phyloP scores from a whole-genome alignment of 768 basidiomycete species.

The Trametes meyenii region DNA sequence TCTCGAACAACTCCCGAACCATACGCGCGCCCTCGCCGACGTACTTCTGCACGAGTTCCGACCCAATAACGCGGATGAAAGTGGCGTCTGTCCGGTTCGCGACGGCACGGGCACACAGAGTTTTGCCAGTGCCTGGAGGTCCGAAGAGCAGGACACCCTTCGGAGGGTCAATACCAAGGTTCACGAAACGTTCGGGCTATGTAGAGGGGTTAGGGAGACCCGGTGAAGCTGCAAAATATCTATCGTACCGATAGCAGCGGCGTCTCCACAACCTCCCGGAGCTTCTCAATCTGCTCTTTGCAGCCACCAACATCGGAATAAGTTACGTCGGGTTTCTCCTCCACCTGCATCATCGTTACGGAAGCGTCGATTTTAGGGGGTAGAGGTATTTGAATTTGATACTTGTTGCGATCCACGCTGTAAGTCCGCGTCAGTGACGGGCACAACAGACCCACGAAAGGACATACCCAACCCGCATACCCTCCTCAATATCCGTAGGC shows the following conservation, averaged over 20 bases:
- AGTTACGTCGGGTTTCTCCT: constrained; percentile 97
- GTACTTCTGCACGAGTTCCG: constrained; percentile 99
- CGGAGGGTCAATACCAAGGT: constrained; percentile 97
- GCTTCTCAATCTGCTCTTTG: constrained; percentile 99
- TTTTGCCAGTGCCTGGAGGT: constrained; percentile 98
- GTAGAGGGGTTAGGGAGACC: neutral
- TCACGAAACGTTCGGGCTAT: constrained; percentile 98
- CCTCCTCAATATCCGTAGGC: constrained; percentile 98
- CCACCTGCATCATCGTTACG: constrained; percentile 99
- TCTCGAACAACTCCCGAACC: constrained; percentile 98
- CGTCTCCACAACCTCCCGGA: constrained; percentile 96
- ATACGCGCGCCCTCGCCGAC: constrained; percentile 98
- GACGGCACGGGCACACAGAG: constrained; percentile 95
- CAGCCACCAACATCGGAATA: constrained; percentile 98
- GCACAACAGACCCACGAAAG: neutral
- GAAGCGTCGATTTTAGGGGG: constrained; percentile 99
- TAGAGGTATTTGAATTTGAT: constrained; percentile 97
- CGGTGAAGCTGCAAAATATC: neutral
- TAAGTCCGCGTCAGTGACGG: neutral
- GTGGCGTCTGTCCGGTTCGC: constrained; percentile 99
- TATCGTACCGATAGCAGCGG: constrained; percentile 84
- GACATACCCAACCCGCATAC: constrained; percentile 98
- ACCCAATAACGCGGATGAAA: constrained; percentile 98
- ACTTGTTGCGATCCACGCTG: constrained; percentile 94
- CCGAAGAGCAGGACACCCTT: constrained; percentile 97